Conservation (phyloP, 2,329 filamentous ascomycete genomes). For the Ustulina deusta region DNA sequence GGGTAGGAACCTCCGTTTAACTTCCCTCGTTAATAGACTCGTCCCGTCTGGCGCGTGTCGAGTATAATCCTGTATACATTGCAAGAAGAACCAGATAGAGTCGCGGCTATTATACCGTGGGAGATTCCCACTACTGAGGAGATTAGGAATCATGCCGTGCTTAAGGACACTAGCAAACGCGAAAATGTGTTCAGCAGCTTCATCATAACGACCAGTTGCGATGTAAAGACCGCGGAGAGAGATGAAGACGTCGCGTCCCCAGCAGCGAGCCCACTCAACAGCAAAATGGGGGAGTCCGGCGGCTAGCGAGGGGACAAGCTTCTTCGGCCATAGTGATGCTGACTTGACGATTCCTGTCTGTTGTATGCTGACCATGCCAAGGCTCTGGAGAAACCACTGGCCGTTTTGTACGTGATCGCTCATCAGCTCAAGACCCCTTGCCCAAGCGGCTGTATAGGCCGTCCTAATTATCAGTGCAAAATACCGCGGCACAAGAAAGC, state of each 20-base stretch:
- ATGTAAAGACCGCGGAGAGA: constrained; percentile 92
- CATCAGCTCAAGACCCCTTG: constrained; percentile 83
- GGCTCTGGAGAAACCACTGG: constrained; percentile 87
- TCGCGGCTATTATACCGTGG: constrained; percentile 97
- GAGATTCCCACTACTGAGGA: constrained; percentile 84
- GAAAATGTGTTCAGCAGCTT: constrained; percentile 92
- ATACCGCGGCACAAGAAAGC: constrained; percentile 90
- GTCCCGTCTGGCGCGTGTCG: constrained; percentile 83
- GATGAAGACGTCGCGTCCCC: constrained; percentile 98
- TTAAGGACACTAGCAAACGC: constrained; percentile 97
- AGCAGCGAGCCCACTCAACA: constrained; percentile 93
- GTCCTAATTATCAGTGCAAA: constrained; percentile 91
- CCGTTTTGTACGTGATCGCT: constrained; percentile 80
- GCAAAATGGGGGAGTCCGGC: constrained; percentile 95
- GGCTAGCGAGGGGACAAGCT: constrained; percentile 85
- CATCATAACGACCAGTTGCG: constrained; percentile 86
- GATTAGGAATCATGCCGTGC: constrained; percentile 97
- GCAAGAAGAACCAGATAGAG: constrained; percentile 97
- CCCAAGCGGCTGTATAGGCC: constrained; percentile 85
- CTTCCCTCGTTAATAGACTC: constrained; percentile 78
- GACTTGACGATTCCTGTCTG: constrained; percentile 90
- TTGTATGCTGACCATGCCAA: constrained; percentile 92
- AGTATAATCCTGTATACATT: constrained; percentile 94
- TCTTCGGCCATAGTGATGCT: constrained; percentile 88
- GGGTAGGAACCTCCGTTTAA: constrained; percentile 87